Percentiles rank a stretch among this genome's conserved stretches.
Evolutionary conservation across 352 stramenopile species (phyloP).

Genomic region (Globisporangium paroecandrum): DNA sequence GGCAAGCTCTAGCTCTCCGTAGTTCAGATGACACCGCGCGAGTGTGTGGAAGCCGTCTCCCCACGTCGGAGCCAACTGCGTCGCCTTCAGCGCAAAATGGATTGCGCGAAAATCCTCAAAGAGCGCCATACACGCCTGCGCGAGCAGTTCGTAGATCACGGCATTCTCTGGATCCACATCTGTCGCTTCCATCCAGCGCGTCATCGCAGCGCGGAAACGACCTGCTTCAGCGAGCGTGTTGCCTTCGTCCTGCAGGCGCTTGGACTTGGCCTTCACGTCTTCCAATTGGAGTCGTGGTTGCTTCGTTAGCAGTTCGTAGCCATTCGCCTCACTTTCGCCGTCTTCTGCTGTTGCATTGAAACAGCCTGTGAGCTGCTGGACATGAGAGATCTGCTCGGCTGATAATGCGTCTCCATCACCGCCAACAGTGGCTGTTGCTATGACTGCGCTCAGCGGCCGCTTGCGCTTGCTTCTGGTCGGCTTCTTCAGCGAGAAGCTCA

Average conservation of each 20-base stretch:
- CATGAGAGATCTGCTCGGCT: neutral
- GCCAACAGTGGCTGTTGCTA: neutral
- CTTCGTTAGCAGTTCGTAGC: neutral
- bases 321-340: constrained; percentile 7
- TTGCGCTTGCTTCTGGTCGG: constrained; percentile 23
- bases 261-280: constrained; percentile 48
- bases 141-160: constrained; percentile 60
- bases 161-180: constrained; percentile 42
- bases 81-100: constrained; percentile 56
- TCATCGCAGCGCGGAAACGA: constrained; percentile 59
- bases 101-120: constrained; percentile 77
- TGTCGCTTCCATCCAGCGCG: constrained; percentile 60
- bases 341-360: constrained; percentile 10
- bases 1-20: constrained; percentile 71
- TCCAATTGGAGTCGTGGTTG: constrained; percentile 42
- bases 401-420: too few species aligned
- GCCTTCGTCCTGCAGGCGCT: constrained; percentile 70
- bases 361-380: constrained; percentile 12
- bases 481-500: constrained; percentile 32
- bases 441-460: neutral
- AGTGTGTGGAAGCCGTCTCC: constrained; percentile 70
- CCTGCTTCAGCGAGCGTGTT: constrained; percentile 70
- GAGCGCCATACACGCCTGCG: constrained; percentile 66
- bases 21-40: constrained; percentile 70
- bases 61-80: constrained; percentile 52